A percentile compares a stretch with the other conserved stretches of the same genome.
Evolutionary conservation across 1,284 basidiomycete genomes (phyloP).

Genomic region (Mrakiaceae sp.): DNA sequence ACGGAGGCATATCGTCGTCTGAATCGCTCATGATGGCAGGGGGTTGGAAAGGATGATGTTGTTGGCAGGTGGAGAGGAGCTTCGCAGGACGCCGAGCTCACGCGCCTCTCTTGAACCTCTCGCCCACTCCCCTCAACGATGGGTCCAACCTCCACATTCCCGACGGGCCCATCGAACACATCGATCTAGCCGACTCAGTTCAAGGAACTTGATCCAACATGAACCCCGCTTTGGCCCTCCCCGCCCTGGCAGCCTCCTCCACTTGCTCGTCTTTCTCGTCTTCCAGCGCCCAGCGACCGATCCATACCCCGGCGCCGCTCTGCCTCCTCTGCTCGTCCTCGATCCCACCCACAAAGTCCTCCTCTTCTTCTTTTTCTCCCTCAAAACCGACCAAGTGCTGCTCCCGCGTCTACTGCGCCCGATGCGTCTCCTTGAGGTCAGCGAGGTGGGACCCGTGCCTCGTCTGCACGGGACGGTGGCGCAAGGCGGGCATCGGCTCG

Average conservation of each 20-base stretch:
- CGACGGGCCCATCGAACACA: too few species aligned
- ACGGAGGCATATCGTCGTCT: conserved; percentile 16
- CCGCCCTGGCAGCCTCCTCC: not conserved
- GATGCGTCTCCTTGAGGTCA: not conserved
- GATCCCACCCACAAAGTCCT: not conserved
- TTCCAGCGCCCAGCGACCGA: not conserved
- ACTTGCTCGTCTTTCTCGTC: not conserved
- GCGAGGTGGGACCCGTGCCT: conserved; percentile 15
- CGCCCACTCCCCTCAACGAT: too few species aligned
- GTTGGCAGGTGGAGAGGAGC: too few species aligned
- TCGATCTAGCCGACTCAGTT: too few species aligned
- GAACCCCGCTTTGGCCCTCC: not conserved
- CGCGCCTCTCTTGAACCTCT: too few species aligned
- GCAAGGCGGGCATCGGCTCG: not conserved
- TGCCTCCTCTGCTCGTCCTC: conserved; percentile 14
- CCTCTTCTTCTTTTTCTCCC: not conserved
- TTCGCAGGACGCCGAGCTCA: too few species aligned
- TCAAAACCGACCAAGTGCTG: conserved; percentile 5
- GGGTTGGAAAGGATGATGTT: too few species aligned
- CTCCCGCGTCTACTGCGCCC: not conserved
- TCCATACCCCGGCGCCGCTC: conserved; percentile 4
- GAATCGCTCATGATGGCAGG: not conserved
- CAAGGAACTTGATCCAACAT: too few species aligned
- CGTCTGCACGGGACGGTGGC: not conserved
- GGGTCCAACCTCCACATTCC: too few species aligned